A percentile compares a stretch with the other conserved stretches of the same genome.
phyloP scores from a whole-genome alignment of 768 basidiomycete species.

The Suillus clintonianus region DNA sequence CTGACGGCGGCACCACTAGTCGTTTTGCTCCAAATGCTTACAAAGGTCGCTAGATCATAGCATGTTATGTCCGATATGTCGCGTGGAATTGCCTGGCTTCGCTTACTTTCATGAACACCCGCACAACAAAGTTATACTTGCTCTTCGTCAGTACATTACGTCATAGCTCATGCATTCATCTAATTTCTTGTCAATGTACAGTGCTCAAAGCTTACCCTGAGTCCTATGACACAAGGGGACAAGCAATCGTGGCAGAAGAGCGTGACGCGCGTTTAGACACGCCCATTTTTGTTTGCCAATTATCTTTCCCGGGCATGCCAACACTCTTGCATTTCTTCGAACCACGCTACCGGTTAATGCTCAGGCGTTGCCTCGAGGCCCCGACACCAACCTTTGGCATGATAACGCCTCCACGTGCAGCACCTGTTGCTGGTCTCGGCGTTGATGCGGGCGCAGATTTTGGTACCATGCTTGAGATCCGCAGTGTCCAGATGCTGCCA shows the following conservation, averaged over 20 bases:
- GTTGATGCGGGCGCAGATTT: conserved; percentile 47
- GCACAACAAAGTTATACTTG: conserved; percentile 67
- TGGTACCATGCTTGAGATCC: conserved; percentile 93
- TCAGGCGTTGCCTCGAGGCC: conserved; percentile 88
- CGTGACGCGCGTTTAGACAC: conserved; percentile 79
- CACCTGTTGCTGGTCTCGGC: conserved; percentile 24
- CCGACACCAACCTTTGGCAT: conserved; percentile 86
- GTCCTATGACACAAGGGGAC: conserved; percentile 63
- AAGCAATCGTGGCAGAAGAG: conserved; percentile 72
- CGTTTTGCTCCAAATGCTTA: conserved; percentile 88
- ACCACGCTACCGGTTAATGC: conserved; percentile 94
- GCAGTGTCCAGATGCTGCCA: conserved; percentile 79
- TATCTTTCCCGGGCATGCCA: conserved; percentile 90
- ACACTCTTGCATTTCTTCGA: conserved; percentile 93
- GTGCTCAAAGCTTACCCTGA: conserved; percentile 72
- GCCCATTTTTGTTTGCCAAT: conserved; percentile 88
- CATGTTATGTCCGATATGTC: conserved; percentile 81
- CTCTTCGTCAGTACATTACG: conserved; percentile 55
- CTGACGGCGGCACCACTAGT: conserved; percentile 45
- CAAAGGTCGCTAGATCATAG: conserved; percentile 90
- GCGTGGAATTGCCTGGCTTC: conserved; percentile 72
- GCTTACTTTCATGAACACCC: conserved; percentile 82
- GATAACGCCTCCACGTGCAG: conserved; percentile 69
- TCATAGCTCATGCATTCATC: conserved; percentile 11
- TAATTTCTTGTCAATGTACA: conserved; percentile 25